Evolutionary conservation across 2,329 filamentous ascomycete species (phyloP), one percentile per base, ranked within the genome.

Genomic region (Ophiostoma sp.): DNA sequence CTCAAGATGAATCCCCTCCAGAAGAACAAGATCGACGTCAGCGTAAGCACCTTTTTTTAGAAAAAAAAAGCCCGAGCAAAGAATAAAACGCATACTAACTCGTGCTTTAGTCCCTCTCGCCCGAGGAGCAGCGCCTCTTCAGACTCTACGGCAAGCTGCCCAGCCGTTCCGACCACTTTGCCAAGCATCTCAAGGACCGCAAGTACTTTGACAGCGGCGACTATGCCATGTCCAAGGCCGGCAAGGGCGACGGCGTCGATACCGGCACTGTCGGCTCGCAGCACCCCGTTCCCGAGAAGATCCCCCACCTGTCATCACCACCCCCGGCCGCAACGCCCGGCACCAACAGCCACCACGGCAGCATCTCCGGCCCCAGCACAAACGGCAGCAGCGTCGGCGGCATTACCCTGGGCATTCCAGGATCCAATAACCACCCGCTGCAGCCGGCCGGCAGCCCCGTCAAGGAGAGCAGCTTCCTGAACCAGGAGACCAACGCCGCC

Each of bases 141-240:
- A 91, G 94, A 75, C 90, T 98, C 74, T 99, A 99, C 81, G 95
- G 95, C 82, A 98, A 98, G 83, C 90, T 98, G 72, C 95, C 95
- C 74, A 96, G 91, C 81, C 95, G 95, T 81, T 96, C 94, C 80
- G 94, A 97, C 81, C 87, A 97, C 77, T 90, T 98, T 76, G 93
- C 96, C 85, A 98, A 98, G 85, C 96, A 98, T 79, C 88, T 98
- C 79, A 97, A 97, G 87, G 95, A 98, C 81, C 94, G 95, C 84
- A 99, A 96, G 84, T 97, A 97, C 84, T 97, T 97, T 81, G 93
- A 97, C 84, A 95, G 91, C 72, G 94, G 93, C 78, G 93, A 97
- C 83, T 97, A 97, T 77, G 94, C 94, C 78, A 91, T 97, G 83
- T 94, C 91, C 81, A 97, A 97, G 84, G 95, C 95, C 72, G 95